Base-by-base conservation (phyloP, 164 flowering plant genomes). In the Vitis amurensis region DNA sequence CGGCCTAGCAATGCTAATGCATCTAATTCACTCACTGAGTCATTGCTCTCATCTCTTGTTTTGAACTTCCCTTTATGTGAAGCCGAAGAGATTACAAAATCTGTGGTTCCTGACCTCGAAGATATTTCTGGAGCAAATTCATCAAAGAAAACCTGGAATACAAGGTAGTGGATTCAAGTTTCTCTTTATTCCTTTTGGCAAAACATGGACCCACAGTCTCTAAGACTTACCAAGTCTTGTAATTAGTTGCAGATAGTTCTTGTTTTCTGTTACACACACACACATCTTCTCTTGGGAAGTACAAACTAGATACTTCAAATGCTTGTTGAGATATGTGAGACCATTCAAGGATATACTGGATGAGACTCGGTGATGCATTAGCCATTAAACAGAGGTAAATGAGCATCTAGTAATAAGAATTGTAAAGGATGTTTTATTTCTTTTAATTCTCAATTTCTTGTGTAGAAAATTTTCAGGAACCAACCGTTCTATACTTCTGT, bases 1-100 rank as follows among this genome's bases (percentile, higher is more conserved):
- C 81, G 89, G 31, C 78, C 90, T 68, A 82, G 68, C 72, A 80
- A 65, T 77, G 68, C 79, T 53, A 75, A 66, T 69, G 50, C 84
- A 23, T 76, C 92, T 66, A 75, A 50, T 64, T 74, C 84, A 30
- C 67, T 59, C 58, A 78, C 78, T 17, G 92, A 88, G 75, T 77
- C 89, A 63, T 75, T 88, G 48, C 86, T 86, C 29, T 83, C 90
- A 31, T 85, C 89, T 47, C 82, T 88, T 50, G 75, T 82, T 61
- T 60, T 83, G 73, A 85, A 83, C 76, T 81, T 81, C 66, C 82
- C 85, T 64, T 68, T 79, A 63, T 74, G 79, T 64, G 89, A 88
- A 66, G 79, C 78, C 11, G 91, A 88, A 65, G 91, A 88, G 50
- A 77, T 86, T 73, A 80, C 89, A 70, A 88, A 85, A 74, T 80